These are phyloP conservation scores for Monosporozyma aquatica DNA, from an alignment of 805 yeast genomes.

Conservation along the genomic window DNA sequence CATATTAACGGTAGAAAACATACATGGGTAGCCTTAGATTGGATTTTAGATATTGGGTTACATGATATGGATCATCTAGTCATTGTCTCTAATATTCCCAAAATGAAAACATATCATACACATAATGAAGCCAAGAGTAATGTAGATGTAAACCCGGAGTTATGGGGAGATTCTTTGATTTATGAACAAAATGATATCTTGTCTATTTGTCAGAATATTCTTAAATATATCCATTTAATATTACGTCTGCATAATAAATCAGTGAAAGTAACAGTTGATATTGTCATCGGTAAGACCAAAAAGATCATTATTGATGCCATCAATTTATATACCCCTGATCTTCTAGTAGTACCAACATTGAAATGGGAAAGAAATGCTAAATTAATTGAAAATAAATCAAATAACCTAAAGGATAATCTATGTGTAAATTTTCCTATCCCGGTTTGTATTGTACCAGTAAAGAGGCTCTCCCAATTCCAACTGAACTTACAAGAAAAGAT, in stretches of 20 bases:
- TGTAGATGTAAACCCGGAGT: too few relatives aligned
- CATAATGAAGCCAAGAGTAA: background rate
- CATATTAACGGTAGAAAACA: conserved; percentile 63
- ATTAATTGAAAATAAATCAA: conserved; percentile 15
- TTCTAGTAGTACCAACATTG: conserved; percentile 18
- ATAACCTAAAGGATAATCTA: conserved; percentile 16
- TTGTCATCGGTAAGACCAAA: conserved; percentile 21
- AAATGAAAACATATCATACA: conserved; percentile 5
- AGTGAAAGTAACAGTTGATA: conserved; percentile 23
- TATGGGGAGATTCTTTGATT: conserved; percentile 12
- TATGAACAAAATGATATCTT: conserved; percentile 15
- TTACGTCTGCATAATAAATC: conserved; percentile 16
- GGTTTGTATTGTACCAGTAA: conserved; percentile 22
- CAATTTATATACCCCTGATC: conserved; percentile 26
- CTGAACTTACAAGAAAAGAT: conserved; percentile 9
- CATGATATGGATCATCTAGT: conserved; percentile 60
- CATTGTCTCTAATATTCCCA: conserved; percentile 38
- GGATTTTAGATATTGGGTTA: conserved; percentile 44
- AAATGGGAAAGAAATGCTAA: conserved; percentile 22
- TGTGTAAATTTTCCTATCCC: conserved; percentile 21
- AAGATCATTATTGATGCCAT: conserved; percentile 22
- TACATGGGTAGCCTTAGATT: conserved; percentile 76
- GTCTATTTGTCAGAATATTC: conserved; percentile 16
- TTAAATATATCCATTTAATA: conserved; percentile 19
- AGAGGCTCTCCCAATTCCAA: conserved; percentile 22